Evolutionary conservation across 768 basidiomycete genomes (phyloP).

Genomic region (Gautieria morchelliformis): DNA sequence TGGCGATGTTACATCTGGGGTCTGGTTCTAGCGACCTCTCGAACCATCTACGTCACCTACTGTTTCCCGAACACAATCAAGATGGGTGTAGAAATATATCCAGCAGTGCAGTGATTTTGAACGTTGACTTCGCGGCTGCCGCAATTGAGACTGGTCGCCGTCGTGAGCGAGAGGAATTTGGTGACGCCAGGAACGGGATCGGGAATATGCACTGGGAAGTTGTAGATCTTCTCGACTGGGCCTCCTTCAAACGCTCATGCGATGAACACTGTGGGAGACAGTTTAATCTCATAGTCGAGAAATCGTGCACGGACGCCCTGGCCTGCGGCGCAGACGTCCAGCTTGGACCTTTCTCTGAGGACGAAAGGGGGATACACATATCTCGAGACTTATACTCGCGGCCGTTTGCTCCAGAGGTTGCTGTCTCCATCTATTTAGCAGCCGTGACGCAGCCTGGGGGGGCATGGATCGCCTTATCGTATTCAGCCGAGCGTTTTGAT

Average conservation of each 20-base stretch:
- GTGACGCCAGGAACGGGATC: slow-evolving; percentile 1
- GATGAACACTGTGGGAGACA: not conserved
- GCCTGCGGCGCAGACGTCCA: slow-evolving; percentile 18
- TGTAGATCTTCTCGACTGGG: slow-evolving; percentile 19
- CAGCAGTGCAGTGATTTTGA: slow-evolving; percentile 14
- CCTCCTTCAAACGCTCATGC: not conserved
- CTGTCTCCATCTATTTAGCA: slow-evolving; percentile 20
- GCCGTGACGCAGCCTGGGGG: slow-evolving; percentile 18
- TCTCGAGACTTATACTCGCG: not conserved
- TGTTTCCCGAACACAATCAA: not conserved
- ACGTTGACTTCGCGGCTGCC: slow-evolving; percentile 20
- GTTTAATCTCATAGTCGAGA: slow-evolving; percentile 21
- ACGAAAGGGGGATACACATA: not conserved
- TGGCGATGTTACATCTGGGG: slow-evolving; percentile 1
- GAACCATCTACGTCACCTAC: slow-evolving; percentile 13
- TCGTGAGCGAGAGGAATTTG: slow-evolving; percentile 2
- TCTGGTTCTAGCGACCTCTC: not conserved
- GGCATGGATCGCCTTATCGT: slow-evolving; percentile 21
- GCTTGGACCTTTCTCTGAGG: not conserved
- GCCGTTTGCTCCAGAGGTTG: slow-evolving; percentile 13
- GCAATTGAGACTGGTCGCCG: slow-evolving; percentile 13
- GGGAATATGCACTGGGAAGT: slow-evolving; percentile 18
- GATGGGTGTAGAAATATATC: slow-evolving; percentile 9
- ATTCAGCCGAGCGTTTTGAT: slow-evolving; percentile 18
- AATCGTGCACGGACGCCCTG: slow-evolving; percentile 25